These are phyloP conservation scores for Arthrocladium fulminans DNA, from an alignment of 2,329 filamentous ascomycete species.

Conservation along the genomic window DNA sequence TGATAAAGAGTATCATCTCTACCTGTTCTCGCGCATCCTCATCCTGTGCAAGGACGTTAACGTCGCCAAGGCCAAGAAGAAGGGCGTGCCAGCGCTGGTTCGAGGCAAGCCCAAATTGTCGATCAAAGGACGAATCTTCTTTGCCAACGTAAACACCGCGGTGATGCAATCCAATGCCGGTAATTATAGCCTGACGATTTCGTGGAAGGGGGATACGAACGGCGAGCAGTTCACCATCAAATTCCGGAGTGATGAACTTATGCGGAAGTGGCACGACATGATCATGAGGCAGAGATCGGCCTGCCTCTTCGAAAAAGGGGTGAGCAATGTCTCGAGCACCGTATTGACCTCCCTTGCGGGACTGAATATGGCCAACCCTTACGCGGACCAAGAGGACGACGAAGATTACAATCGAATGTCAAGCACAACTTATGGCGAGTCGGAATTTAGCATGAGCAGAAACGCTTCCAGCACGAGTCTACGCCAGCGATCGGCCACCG, in stretches of 20 bases:
- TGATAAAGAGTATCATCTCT: conserved; percentile 74
- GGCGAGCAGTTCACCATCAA: conserved; percentile 90
- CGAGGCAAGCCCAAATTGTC: conserved; percentile 71
- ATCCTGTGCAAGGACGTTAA: conserved; percentile 95
- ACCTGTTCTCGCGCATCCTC: conserved; percentile 89
- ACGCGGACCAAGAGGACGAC: conserved; percentile 51
- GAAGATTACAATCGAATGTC: conserved; percentile 33
- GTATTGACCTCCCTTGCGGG: conserved; percentile 74
- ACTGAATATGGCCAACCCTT: conserved; percentile 72
- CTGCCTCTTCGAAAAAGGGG: conserved; percentile 40
- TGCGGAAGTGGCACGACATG: conserved; percentile 83
- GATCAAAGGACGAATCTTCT: conserved; percentile 94
- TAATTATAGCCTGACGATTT: conserved; percentile 92
- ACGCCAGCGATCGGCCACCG: conserved; percentile 66
- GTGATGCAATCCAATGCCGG: conserved; percentile 78
- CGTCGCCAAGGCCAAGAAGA: conserved; percentile 67
- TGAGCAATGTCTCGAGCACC: conserved; percentile 50
- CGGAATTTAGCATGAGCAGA: conserved; percentile 49
- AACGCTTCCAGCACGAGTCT: conserved; percentile 68
- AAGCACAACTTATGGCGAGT: conserved; percentile 26
- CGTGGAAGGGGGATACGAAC: conserved; percentile 88
- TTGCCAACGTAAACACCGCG: conserved; percentile 98
- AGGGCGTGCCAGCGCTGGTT: conserved; percentile 53
- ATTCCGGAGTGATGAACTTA: conserved; percentile 80
- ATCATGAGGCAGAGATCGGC: conserved; percentile 64